These are phyloP conservation scores for Candida dubliniensis DNA, from an alignment of 1,139 yeast species.

Conservation along the genomic window DNA sequence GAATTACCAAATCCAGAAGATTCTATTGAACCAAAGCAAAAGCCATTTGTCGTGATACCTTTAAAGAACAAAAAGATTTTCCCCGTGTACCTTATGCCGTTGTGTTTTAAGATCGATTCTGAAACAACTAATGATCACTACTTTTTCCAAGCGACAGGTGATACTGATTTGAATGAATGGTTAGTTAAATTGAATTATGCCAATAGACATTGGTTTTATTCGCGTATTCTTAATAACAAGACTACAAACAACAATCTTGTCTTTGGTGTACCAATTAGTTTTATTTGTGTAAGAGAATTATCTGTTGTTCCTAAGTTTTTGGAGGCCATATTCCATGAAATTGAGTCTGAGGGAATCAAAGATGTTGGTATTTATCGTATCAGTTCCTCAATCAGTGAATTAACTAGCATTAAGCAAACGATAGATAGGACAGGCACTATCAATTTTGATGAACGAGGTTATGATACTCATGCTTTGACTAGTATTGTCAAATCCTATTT, in stretches of 20 bases:
- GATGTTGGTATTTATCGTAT: slow-evolving; percentile 93
- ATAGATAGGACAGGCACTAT: slow-evolving; percentile 71
- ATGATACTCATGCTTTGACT: slow-evolving; percentile 85
- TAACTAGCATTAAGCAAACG: slow-evolving; percentile 64
- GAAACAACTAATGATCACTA: slow-evolving; percentile 53
- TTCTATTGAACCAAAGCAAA: slow-evolving; percentile 46
- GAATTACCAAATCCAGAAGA: slow-evolving; percentile 60
- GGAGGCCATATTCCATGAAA: slow-evolving; percentile 62
- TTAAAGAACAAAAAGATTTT: slow-evolving; percentile 52
- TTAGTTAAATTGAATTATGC: slow-evolving; percentile 50
- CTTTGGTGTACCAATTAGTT: slow-evolving; percentile 86
- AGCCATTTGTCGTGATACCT: slow-evolving; percentile 58
- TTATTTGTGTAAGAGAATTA: slow-evolving; percentile 72
- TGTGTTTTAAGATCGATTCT: slow-evolving; percentile 61
- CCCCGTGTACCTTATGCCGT: slow-evolving; percentile 54
- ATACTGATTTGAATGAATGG: slow-evolving; percentile 78
- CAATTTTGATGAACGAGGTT: slow-evolving; percentile 62
- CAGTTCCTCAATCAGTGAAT: slow-evolving; percentile 83
- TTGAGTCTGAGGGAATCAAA: slow-evolving; percentile 80
- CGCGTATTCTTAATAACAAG: slow-evolving; percentile 39
- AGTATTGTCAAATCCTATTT: slow-evolving; percentile 84
- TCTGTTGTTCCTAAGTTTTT: slow-evolving; percentile 65
- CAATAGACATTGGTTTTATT: slow-evolving; percentile 57
- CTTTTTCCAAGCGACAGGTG: slow-evolving; percentile 67
- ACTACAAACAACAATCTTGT: slow-evolving; percentile 39